A percentile compares a stretch with the other conserved stretches of the same genome.
These are phyloP conservation scores for Ceratocystis lukuohia DNA, from an alignment of 2,329 filamentous ascomycete species.

Conservation along the genomic window DNA sequence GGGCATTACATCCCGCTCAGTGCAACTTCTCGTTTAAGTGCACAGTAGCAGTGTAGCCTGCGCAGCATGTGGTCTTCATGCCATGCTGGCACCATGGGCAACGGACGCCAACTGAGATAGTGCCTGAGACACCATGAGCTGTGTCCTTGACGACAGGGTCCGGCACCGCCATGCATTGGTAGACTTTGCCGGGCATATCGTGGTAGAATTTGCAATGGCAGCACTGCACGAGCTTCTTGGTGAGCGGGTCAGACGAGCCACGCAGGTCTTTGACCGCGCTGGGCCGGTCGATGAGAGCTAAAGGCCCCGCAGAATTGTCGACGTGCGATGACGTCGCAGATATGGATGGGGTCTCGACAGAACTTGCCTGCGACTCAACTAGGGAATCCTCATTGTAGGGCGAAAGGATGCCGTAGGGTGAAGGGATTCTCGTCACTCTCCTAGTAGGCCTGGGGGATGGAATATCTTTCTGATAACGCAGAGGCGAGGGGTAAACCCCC, in stretches of 20 bases:
- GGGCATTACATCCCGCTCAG: conserved; percentile 21
- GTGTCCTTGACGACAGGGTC: conserved; percentile 41
- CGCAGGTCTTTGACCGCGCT: conserved; percentile 8
- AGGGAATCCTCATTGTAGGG: conserved; percentile 15
- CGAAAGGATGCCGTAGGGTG: conserved; percentile 14
- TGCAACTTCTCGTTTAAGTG: conserved; percentile 52
- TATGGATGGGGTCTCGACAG: conserved; percentile 7
- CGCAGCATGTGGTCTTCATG: conserved; percentile 56
- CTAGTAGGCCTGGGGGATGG: neutral
- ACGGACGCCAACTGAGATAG: conserved; percentile 47
- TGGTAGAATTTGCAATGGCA: conserved; percentile 52
- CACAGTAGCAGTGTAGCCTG: conserved; percentile 53
- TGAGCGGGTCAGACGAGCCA: conserved; percentile 30
- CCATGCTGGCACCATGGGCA: conserved; percentile 61
- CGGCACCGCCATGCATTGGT: conserved; percentile 50
- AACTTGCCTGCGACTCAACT: conserved; percentile 8
- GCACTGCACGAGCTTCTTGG: conserved; percentile 53
- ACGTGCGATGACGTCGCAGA: conserved; percentile 5
- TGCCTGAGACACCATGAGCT: conserved; percentile 39
- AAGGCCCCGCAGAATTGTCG: neutral
- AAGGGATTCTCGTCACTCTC: neutral
- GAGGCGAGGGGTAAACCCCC: conserved; percentile 1
- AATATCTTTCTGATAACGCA: conserved; percentile 4
- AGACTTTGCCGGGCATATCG: conserved; percentile 51
- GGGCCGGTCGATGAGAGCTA: neutral